A percentile compares a stretch with the other conserved stretches of the same genome.
phyloP scores from a whole-genome alignment of 192 early-diverging fungal species.

The Gigaspora rosea region DNA sequence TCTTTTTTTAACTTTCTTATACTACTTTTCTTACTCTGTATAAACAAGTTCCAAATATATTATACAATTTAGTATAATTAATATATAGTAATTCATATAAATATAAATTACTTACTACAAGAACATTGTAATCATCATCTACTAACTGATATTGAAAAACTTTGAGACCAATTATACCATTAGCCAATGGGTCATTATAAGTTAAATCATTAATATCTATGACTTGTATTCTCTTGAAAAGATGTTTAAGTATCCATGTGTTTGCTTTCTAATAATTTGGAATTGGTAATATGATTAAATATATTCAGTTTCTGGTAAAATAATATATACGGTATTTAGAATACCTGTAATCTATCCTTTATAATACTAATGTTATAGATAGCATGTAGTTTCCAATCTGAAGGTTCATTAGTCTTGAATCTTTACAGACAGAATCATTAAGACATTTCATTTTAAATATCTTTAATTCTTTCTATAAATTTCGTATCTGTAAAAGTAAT shows the following conservation, averaged over 20 bases:
- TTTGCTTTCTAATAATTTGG: neutral
- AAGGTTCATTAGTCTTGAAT: slow-evolving; percentile 1
- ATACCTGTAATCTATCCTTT: neutral
- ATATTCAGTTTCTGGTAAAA: neutral
- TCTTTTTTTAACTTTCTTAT: too few species aligned
- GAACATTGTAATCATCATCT: too few species aligned
- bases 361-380: neutral
- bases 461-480: neutral
- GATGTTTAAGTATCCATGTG: neutral
- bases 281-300: neutral
- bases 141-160: too few species aligned
- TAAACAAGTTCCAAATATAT: too few species aligned
- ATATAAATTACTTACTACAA: too few species aligned
- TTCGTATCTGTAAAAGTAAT: slow-evolving; percentile 17
- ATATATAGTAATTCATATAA: too few species aligned
- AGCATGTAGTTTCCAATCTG: slow-evolving; percentile 3
- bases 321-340: neutral
- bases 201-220: slow-evolving; percentile 15
- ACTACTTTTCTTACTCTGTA: too few species aligned
- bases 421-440: slow-evolving; percentile 15
- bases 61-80: too few species aligned
- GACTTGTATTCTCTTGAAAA: neutral
- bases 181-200: neutral
- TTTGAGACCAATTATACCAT: slow-evolving; percentile 8
- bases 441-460: too few species aligned